These are phyloP conservation scores for Hebeloma cylindrosporum DNA, from an alignment of 768 basidiomycete genomes.

Conservation along the genomic window DNA sequence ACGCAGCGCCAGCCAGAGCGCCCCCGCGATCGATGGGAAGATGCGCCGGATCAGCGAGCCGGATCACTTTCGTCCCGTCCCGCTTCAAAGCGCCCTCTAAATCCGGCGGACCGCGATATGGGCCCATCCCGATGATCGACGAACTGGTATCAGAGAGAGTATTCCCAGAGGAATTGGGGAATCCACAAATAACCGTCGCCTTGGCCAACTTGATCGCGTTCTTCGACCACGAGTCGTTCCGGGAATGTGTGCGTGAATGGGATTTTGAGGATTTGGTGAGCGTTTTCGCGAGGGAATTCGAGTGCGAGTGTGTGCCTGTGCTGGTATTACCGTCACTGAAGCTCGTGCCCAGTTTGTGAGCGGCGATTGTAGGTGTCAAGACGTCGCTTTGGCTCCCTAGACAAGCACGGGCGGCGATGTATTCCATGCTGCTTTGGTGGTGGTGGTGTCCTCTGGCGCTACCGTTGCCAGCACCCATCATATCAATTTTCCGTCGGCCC, in stretches of 20 bases:
- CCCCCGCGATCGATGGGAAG: conserved; percentile 28
- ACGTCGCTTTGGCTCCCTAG: conserved; percentile 67
- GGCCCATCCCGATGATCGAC: background rate
- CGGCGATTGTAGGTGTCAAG: conserved; percentile 43
- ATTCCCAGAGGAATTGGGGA: conserved; percentile 9
- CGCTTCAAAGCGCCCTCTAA: conserved; percentile 41
- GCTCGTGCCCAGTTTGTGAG: conserved; percentile 19
- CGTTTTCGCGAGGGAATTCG: conserved; percentile 39
- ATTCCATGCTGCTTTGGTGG: conserved; percentile 46
- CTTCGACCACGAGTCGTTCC: conserved; percentile 44
- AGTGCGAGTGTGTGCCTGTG: conserved; percentile 33
- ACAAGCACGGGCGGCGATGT: conserved; percentile 64
- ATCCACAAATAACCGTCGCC: conserved; percentile 30
- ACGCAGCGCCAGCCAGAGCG: conserved; percentile 3
- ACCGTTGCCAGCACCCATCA: no score
- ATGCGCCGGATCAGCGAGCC: conserved; percentile 42
- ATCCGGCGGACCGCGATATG: conserved; percentile 22
- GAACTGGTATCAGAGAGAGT: no score
- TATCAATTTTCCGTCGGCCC: no score
- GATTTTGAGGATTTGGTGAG: conserved; percentile 34
- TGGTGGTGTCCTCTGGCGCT: conserved; percentile 20
- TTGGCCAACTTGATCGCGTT: conserved; percentile 42
- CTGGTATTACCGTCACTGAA: conserved; percentile 19
- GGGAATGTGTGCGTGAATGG: conserved; percentile 39
- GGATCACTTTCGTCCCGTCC: conserved; percentile 42